Conservation (phyloP, 345 rosid species). For the Erucastrum elatum region DNA sequence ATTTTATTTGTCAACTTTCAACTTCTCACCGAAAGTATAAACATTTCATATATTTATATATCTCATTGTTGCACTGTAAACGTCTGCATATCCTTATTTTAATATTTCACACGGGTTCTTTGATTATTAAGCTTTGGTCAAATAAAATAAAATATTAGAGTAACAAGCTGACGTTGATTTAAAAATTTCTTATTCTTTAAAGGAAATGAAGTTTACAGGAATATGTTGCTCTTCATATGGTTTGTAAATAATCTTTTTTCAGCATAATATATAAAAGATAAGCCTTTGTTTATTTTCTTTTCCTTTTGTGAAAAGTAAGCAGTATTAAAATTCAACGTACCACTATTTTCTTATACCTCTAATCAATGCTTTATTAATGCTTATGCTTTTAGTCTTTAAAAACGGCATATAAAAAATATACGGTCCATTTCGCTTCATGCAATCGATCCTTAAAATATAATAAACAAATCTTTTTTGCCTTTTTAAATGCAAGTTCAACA, state of each 20-base stretch:
- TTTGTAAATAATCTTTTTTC: neutral
- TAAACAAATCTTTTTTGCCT: constrained; percentile 1
- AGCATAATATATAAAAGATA: neutral
- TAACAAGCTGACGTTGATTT: neutral
- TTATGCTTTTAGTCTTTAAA: constrained; percentile 19
- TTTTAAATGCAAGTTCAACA: constrained; percentile 1
- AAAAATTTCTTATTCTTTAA: neutral
- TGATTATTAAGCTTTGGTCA: neutral
- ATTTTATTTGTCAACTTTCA: neutral
- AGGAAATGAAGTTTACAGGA: neutral
- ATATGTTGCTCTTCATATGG: neutral
- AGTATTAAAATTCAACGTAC: neutral
- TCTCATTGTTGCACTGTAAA: neutral
- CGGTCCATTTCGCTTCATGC: neutral
- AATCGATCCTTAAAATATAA: constrained; percentile 3
- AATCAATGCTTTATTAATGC: constrained; percentile 24
- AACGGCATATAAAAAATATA: constrained; percentile 7
- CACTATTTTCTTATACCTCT: neutral
- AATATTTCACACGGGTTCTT: neutral
- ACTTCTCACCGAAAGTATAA: neutral
- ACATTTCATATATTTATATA: neutral
- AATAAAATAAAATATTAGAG: neutral
- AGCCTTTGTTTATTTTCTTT: neutral
- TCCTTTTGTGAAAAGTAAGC: neutral
- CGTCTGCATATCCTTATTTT: neutral